Percentiles rank a stretch among this genome's conserved stretches.
These are phyloP conservation scores for Mortierella sp. DNA, from an alignment of 371 early-diverging fungal genomes.

Conservation along the genomic window DNA sequence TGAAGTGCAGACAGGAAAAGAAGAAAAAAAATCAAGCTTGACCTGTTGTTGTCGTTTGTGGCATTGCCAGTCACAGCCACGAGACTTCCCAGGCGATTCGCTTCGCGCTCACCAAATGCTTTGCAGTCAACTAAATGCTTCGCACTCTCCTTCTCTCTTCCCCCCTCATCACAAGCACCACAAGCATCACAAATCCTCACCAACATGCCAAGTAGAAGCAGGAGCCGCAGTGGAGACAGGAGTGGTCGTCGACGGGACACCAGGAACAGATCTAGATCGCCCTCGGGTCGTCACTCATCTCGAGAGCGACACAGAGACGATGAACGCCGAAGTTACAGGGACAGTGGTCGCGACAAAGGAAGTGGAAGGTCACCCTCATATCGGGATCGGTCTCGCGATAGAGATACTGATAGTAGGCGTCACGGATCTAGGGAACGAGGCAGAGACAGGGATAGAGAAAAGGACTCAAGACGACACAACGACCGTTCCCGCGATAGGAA, in stretches of 20 bases:
- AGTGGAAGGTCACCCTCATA: neutral
- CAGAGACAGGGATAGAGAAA: conserved; percentile 9
- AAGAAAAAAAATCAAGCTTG: conserved; percentile 11
- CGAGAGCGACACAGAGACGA: conserved; percentile 20
- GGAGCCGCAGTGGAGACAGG: conserved; percentile 31
- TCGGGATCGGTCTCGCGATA: conserved; percentile 11
- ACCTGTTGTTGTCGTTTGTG: too few relatives aligned
- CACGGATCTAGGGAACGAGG: conserved; percentile 10
- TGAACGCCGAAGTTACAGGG: conserved; percentile 10
- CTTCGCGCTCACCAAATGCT: too few relatives aligned
- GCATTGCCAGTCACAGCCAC: neutral
- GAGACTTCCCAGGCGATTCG: conserved; percentile 13
- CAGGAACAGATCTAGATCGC: neutral
- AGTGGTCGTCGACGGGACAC: neutral
- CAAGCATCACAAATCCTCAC: neutral
- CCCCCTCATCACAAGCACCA: neutral
- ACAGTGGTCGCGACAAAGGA: conserved; percentile 4
- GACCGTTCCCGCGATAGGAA: conserved; percentile 18
- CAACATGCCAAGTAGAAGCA: conserved; percentile 29
- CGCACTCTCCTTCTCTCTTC: neutral
- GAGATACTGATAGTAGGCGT: conserved; percentile 13
- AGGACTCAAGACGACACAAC: conserved; percentile 6
- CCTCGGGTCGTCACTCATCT: conserved; percentile 4
- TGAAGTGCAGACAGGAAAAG: conserved; percentile 3
- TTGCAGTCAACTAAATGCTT: too few relatives aligned